phyloP scores from a whole-genome alignment of 2,329 filamentous ascomycete species.

The Calonectria multiphialidica region DNA sequence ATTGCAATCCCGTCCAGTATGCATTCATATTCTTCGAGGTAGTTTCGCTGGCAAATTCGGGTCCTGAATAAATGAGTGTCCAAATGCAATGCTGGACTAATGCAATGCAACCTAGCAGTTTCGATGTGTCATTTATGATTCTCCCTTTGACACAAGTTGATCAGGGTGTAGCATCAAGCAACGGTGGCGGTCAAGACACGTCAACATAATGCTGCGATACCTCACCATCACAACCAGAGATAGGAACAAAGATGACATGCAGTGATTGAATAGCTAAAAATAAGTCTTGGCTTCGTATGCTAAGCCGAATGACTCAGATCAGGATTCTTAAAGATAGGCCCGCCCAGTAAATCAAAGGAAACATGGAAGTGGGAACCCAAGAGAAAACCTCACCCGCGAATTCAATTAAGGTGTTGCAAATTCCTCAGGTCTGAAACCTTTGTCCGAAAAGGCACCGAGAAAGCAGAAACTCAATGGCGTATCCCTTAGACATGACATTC shows the following conservation, averaged over 20 bases:
- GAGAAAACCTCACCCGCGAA: neutral
- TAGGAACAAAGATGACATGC: neutral
- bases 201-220: too few relatives aligned
- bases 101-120: neutral
- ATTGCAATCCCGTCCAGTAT: neutral
- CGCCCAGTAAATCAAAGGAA: neutral
- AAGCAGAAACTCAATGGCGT: neutral
- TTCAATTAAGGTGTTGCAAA: neutral
- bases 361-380: neutral
- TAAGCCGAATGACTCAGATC: neutral
- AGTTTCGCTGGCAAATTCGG: too few relatives aligned
- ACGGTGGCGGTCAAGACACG: neutral
- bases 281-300: too few relatives aligned
- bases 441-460: conserved; percentile 2
- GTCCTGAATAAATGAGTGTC: neutral
- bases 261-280: neutral
- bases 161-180: neutral
- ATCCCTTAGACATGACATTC: neutral
- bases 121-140: neutral
- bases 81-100: neutral
- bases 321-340: neutral
- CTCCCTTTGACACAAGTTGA: too few relatives aligned
- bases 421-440: neutral
- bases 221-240: neutral
- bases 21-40: neutral